These are phyloP conservation scores for Colletotrichum tofieldiae DNA, from an alignment of 2,329 filamentous ascomycete genomes.

Conservation along the genomic window DNA sequence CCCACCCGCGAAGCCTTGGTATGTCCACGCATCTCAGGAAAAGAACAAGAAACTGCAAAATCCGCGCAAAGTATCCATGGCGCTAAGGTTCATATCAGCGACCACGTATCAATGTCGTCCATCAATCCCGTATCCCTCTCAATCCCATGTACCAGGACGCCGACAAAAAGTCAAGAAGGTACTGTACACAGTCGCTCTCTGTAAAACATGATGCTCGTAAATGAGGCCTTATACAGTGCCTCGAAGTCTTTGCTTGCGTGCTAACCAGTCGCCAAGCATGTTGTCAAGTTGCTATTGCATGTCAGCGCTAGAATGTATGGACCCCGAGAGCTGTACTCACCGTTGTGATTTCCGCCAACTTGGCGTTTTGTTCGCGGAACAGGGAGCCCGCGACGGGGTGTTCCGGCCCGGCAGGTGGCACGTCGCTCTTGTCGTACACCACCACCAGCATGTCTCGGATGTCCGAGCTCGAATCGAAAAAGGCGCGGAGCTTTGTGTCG, in stretches of 20 bases:
- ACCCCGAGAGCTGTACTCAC: slow-evolving; percentile 60
- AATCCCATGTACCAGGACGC: slow-evolving; percentile 37
- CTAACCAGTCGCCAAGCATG: slow-evolving; percentile 86
- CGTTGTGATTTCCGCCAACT: slow-evolving; percentile 87
- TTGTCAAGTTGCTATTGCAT: slow-evolving; percentile 81
- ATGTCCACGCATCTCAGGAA: slow-evolving; percentile 40
- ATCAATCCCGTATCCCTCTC: slow-evolving; percentile 39
- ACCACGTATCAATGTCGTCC: slow-evolving; percentile 42
- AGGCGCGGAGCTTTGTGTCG: slow-evolving; percentile 86
- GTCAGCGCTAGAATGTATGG: slow-evolving; percentile 42
- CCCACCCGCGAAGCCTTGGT: slow-evolving; percentile 14
- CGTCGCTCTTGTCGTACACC: slow-evolving; percentile 91
- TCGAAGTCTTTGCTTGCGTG: slow-evolving; percentile 77
- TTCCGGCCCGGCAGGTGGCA: slow-evolving; percentile 83
- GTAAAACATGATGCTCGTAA: slow-evolving; percentile 37
- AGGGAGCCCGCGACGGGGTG: slow-evolving; percentile 87
- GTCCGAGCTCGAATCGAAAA: slow-evolving; percentile 91
- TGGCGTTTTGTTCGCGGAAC: slow-evolving; percentile 90
- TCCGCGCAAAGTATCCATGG: slow-evolving; percentile 43
- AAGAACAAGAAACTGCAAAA: slow-evolving; percentile 38
- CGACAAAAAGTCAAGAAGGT: slow-evolving; percentile 41
- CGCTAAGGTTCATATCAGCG: slow-evolving; percentile 46
- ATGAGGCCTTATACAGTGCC: slow-evolving; percentile 57
- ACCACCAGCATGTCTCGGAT: slow-evolving; percentile 92
- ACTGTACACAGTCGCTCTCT: slow-evolving; percentile 38